Evolutionary conservation across 257 asterid genomes (phyloP), one percentile per base, ranked within the genome.

Genomic region (Nicotiana noctiflora): DNA sequence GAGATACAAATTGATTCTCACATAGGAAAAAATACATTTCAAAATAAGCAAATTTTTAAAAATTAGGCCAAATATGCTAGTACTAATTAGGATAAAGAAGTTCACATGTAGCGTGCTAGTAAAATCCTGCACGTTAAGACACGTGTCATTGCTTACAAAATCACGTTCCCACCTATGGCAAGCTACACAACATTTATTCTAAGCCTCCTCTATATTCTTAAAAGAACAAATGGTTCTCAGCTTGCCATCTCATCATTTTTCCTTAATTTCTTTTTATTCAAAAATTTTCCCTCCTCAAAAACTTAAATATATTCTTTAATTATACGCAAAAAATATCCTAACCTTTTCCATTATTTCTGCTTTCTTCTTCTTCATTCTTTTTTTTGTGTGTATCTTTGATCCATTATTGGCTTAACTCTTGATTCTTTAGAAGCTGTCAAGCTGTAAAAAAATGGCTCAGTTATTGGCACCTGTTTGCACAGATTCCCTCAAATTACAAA

Each of bases 381-480:
- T n/a, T n/a, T n/a, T n/a, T n/a, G n/a, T 61, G 32, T 76, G 56
- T 49, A 57, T 55, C 3, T 77, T 46, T 62, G 74, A 31, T 72
- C 46, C 37, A 46, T 76, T 52, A 12, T 34, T 81, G 46, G 37
- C 70, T 56, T 75, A 56, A n/a, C 75, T 75, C 29, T 74, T 79
- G 81, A 70, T 2, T 75, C 40, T 5, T 37, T 18, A 17, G 11
- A 51, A 34, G 75, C 27, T 72, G 63, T n/a, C n/a, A n/a, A n/a
- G n/a, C n/a, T n/a, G n/a, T n/a, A 25, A 31, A 17, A 34, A 40
- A 40, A 91, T 91, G 96, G 96, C 97, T 87, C 88, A 84, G 76
- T 82, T 92, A 21, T 67, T 94, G 46, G 88, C 97, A 25, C 97
- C 97, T 55, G 96, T 91, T 40, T 92, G 92, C 77, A 88, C 93